Evolutionary conservation across 768 basidiomycete genomes (phyloP), one percentile per base, ranked within the genome.

Genomic region (Cystobasidium tubakii): DNA sequence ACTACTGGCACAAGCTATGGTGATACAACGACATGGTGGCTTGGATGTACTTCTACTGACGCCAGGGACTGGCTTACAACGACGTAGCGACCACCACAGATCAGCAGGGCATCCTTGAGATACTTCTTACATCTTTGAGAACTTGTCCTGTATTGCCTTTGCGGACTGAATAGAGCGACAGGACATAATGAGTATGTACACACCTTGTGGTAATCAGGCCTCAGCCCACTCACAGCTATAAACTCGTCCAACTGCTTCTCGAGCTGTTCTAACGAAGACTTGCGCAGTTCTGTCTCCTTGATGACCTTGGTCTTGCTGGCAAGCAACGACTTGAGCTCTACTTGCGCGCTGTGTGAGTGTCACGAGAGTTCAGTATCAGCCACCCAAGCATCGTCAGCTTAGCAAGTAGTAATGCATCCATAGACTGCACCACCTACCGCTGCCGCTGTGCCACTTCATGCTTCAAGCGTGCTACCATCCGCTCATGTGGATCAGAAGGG

Each of bases 381-480:
- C 34, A 23, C n/a, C n/a, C n/a, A n/a, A n/a, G n/a, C n/a, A n/a
- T n/a, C n/a, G n/a, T n/a, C n/a, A n/a, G n/a, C n/a, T n/a, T n/a
- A n/a, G n/a, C n/a, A n/a, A n/a, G 67, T 34, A 23, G 66, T 39
- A 25, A 23, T 17, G 31, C 31, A 64, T 15, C 19, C 29, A 13
- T n/a, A 66, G n/a, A 33, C n/a, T 29, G 21, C 36, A 75, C 50
- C 27, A 76, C 83, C 69, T 79, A 91, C 92, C 92, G 86, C 83
- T 92, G 89, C 66, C 92, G 88, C 83, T 93, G 92, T 36, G 86
- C 86, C 39, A 92, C 87, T 81, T 94, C 92, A 77, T 93, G 92
- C 80, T 87, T 88, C 54, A 94, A 84, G 66, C 91, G 87, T 79
- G 88, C 91, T 75, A 93, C 86, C 89, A 92, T 91, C 44, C 92